Evolutionary conservation across 768 basidiomycete genomes (phyloP), one percentile per base, ranked within the genome.

Genomic region (Lactarius hatsudake): DNA sequence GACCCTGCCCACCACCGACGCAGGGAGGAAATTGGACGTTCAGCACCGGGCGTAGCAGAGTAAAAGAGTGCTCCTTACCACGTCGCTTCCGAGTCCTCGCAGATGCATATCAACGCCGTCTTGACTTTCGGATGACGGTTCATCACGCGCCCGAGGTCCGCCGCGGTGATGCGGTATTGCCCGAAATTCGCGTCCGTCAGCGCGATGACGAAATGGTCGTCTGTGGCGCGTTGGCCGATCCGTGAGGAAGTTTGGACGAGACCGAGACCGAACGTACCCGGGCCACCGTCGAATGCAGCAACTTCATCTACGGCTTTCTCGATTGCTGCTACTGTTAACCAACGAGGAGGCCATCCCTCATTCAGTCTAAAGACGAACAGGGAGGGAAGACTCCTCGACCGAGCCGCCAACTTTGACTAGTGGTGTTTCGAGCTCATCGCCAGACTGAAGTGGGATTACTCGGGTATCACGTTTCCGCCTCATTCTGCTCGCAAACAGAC

Each of bases 181-280:
- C 79, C 82, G 66, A 88, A 88, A 75, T 88, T 89, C 12, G 87
- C 88, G 72, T 89, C 87, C 78, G 88, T 88, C 57, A 89, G 83
- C 5, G 86, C 83, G 66, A 89, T 87, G 18, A 88, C 86, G 73
- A 87, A 87, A 85, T 86, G 88, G 65, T 88, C 87, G 70, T 88
- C 88, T 85, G 64, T 1, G 57, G 36, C 10, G 36, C 10, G 12
- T 10, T 8, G 32, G 32, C 36, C 38, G 38, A 36, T 30, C 51
- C 0, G 9, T 51, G n/a, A 51, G 23, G 4, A 23, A 23, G 48
- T 51, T 40, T 2, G 10, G 10, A 48, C 20, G 26, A 48, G 55
- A 30, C 13, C 3, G 10, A 59, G 32, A 55, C 23, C 57, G 23
- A 13, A 69, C 78, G 61, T 43, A 85, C 86, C 86, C 26, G 26